Evolutionary conservation across 2,329 filamentous ascomycete genomes (phyloP).

Genomic region (Raffaelea deltoideospora): DNA sequence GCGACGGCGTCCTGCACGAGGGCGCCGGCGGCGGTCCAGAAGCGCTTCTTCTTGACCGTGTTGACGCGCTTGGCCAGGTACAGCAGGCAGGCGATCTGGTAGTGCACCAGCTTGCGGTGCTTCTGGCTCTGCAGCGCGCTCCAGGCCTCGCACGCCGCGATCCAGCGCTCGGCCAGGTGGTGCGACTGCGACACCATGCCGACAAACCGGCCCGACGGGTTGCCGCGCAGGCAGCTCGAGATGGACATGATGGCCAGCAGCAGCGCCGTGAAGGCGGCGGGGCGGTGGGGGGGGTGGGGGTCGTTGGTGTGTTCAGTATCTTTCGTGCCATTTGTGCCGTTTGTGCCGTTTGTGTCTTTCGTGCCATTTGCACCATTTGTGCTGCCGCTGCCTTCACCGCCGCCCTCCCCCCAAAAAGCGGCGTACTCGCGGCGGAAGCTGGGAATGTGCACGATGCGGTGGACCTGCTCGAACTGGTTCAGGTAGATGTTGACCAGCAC

Average conservation of each 20-base stretch:
- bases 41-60: conserved; percentile 47
- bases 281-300: conserved; percentile 24
- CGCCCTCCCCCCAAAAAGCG: conserved; percentile 43
- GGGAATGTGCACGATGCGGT: conserved; percentile 39
- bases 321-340: no score
- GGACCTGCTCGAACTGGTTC: conserved; percentile 22
- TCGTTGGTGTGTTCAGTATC: no score
- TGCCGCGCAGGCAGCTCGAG: conserved; percentile 40
- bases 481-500: conserved; percentile 19
- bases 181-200: conserved; percentile 43
- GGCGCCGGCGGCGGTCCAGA: conserved; percentile 41
- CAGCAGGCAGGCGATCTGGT: conserved; percentile 43
- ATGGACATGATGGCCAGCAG: conserved; percentile 45
- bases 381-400: no score
- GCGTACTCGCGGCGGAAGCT: conserved; percentile 41
- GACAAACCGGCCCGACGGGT: conserved; percentile 36
- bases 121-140: conserved; percentile 41
- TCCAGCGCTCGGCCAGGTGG: conserved; percentile 39
- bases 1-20: conserved; percentile 43
- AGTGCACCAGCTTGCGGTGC: conserved; percentile 43
- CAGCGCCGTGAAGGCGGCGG: conserved; percentile 39
- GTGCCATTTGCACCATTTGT: no score
- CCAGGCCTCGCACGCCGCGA: conserved; percentile 40
- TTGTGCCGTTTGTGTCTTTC: no score
- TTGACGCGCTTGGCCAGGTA: conserved; percentile 48